A percentile compares a stretch with the other conserved stretches of the same genome.
Evolutionary conservation across 1,284 basidiomycete genomes (phyloP).

Genomic region (Leccinum griseonigrum): DNA sequence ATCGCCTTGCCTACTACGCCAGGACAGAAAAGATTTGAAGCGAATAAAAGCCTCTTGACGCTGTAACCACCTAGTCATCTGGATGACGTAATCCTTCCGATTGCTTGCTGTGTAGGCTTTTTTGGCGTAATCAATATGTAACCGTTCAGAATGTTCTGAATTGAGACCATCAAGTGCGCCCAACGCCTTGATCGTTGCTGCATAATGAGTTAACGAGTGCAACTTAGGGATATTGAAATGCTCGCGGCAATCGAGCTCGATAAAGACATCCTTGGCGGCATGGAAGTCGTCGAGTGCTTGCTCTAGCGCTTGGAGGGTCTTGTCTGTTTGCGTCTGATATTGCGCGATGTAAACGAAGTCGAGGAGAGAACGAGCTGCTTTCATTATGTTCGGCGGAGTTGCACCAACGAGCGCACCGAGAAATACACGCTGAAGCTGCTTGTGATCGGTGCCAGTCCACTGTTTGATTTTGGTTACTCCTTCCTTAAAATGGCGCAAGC

Average conservation of each 20-base stretch:
- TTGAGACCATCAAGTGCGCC: slow-evolving; percentile 14
- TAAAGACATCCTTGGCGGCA: neutral
- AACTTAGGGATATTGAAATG: slow-evolving; percentile 13
- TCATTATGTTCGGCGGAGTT: neutral
- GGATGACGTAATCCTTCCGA: slow-evolving; percentile 8
- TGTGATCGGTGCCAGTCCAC: neutral
- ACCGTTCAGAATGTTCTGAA: slow-evolving; percentile 13
- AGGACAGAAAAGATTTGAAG: slow-evolving; percentile 1
- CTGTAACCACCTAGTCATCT: slow-evolving; percentile 7
- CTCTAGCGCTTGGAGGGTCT: neutral
- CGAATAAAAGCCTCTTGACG: slow-evolving; percentile 7
- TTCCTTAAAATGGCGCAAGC: neutral
- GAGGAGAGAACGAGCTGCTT: neutral
- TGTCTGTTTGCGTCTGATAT: neutral
- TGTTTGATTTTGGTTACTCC: neutral
- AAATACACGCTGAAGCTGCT: neutral
- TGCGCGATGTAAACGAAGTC: slow-evolving; percentile 2
- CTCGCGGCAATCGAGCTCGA: neutral
- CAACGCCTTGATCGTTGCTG: slow-evolving; percentile 2
- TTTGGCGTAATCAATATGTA: slow-evolving; percentile 22
- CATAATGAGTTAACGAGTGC: slow-evolving; percentile 11
- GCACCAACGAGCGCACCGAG: neutral
- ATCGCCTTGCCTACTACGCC: neutral
- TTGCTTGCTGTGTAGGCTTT: slow-evolving; percentile 13
- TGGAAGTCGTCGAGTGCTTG: neutral